Conservation (phyloP, 495 filamentous ascomycete genomes). For the Hypoxylon intermedium region DNA sequence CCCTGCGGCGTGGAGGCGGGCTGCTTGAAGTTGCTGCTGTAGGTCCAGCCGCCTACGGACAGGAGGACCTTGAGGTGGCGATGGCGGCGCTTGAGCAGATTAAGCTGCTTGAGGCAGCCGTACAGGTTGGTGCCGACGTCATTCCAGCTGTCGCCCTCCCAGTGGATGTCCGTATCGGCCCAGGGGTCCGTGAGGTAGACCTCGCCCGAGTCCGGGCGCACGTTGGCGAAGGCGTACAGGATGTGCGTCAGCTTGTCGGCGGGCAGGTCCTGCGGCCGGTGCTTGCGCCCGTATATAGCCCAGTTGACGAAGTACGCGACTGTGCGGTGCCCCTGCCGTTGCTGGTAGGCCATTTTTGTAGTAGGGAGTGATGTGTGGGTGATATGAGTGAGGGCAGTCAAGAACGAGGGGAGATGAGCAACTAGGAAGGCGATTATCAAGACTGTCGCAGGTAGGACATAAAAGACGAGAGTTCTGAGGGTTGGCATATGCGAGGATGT, state of each 20-base stretch:
- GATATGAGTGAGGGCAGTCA: slow-evolving; percentile 4
- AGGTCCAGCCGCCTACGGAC: slow-evolving; percentile 97
- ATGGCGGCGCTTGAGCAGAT: slow-evolving; percentile 85
- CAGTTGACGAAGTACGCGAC: slow-evolving; percentile 91
- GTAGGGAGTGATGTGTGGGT: background rate
- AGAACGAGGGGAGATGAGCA: slow-evolving; percentile 16
- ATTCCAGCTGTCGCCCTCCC: slow-evolving; percentile 78
- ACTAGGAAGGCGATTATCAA: slow-evolving; percentile 16
- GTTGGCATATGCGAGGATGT: slow-evolving; percentile 18
- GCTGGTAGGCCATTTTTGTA: slow-evolving; percentile 52
- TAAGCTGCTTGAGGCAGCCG: slow-evolving; percentile 93
- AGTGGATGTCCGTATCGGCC: slow-evolving; percentile 91
- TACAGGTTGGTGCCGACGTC: slow-evolving; percentile 78
- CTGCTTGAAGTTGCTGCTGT: slow-evolving; percentile 81
- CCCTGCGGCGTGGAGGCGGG: slow-evolving; percentile 72
- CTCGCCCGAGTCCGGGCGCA: slow-evolving; percentile 68
- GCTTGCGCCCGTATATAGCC: slow-evolving; percentile 92
- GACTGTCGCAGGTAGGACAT: slow-evolving; percentile 17
- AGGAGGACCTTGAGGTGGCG: slow-evolving; percentile 90
- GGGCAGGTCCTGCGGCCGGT: slow-evolving; percentile 85
- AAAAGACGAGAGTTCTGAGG: slow-evolving; percentile 12
- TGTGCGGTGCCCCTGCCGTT: slow-evolving; percentile 60
- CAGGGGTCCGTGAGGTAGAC: slow-evolving; percentile 80
- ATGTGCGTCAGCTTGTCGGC: slow-evolving; percentile 87
- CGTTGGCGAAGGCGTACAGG: slow-evolving; percentile 72